Evolutionary conservation across 2,329 filamentous ascomycete species (phyloP).

Genomic region (Lizonia empirigonia): DNA sequence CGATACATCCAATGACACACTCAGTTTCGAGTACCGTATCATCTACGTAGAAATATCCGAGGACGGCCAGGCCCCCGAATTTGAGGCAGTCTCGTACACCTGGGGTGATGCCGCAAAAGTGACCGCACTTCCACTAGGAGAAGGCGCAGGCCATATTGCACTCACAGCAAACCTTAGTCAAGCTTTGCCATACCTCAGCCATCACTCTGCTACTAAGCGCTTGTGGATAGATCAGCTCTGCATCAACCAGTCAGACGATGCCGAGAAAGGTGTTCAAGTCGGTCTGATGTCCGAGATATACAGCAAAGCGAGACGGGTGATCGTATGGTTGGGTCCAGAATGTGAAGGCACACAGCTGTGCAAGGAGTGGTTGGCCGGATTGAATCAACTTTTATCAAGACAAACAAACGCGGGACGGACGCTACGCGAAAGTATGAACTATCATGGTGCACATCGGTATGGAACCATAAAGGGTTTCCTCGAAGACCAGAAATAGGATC

Average conservation of each 20-base stretch:
- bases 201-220: conserved; percentile 13
- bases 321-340: conserved; percentile 27
- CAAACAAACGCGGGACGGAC: conserved; percentile 1
- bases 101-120: conserved; percentile 22
- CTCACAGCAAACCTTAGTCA: conserved; percentile 27
- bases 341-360: conserved; percentile 10
- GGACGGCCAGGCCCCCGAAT: conserved; percentile 1
- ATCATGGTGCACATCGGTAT: conserved; percentile 4
- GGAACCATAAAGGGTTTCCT: background rate
- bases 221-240: conserved; percentile 40
- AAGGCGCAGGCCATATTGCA: conserved; percentile 16
- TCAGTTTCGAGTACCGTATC: conserved; percentile 6
- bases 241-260: conserved; percentile 42
- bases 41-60: conserved; percentile 10
- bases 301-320: conserved; percentile 20
- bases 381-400: conserved; percentile 8
- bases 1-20: background rate
- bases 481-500: background rate
- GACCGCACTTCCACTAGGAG: conserved; percentile 7
- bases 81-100: conserved; percentile 29
- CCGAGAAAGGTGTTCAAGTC: conserved; percentile 42
- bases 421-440: background rate
- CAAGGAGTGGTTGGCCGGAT: conserved; percentile 14
- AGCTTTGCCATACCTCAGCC: conserved; percentile 23
- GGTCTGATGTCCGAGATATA: conserved; percentile 46